Base-by-base conservation (phyloP, 2,329 filamentous ascomycete genomes). In the Daldinia sp. region DNA sequence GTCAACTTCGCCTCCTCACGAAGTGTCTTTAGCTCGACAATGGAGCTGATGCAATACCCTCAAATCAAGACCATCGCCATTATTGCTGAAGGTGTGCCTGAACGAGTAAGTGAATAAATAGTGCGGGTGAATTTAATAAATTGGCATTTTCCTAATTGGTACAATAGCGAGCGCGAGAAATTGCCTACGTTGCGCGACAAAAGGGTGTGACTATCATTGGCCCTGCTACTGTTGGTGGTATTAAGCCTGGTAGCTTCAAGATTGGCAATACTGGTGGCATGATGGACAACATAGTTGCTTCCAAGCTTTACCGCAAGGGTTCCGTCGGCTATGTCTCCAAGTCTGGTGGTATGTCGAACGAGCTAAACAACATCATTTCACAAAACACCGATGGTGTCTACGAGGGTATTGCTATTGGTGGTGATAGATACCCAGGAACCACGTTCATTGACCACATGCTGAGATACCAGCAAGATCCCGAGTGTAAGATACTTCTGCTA, bases 211-310 rank as follows among this genome's bases (percentile, higher is more conserved):
- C 94, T 83, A 99, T 99, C 82, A 98, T 99, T 80, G 96, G 96
- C 74, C 96, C 96, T 73, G 96, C 96, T 77, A 99, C 96, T 63
- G 96, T 99, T 72, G 96, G 96, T 89, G 96, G 96, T 79, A 98
- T 99, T 87, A 99, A 98, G 90, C 96, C 96, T 71, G 96, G 96
- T 82, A 93, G 93, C 82, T 99, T 95, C 92, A 99, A 98, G 90
- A 99, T 99, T 74, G 96, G 96, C 82, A 99, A 99, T 89, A 99
- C 96, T 78, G 96, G 96, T 89, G 96, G 96, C 84, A 99, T 99
- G 96, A 99, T 99, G 96, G 96, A 99, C 89, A 99, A 99, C 90
- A 99, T 99, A 79, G 96, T 99, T 73, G 94, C 96, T 76, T 98
- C 96, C 82, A 99, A 99, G 91, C 93, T 99, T 70, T 99, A 99